phyloP scores from a whole-genome alignment of 2,329 filamentous ascomycete genomes.

The Penicillium sp. region DNA sequence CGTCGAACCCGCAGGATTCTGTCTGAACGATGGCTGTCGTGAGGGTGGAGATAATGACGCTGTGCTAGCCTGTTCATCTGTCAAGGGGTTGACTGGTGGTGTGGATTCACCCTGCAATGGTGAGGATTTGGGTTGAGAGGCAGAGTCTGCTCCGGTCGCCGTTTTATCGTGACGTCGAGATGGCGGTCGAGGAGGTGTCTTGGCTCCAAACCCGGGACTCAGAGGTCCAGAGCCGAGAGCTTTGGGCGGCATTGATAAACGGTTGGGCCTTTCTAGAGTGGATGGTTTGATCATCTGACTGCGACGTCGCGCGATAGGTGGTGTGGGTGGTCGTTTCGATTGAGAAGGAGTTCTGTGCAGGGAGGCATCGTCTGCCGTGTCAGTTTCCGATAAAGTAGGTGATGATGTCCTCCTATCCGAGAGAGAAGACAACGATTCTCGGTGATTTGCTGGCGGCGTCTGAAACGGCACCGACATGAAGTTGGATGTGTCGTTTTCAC shows the following conservation, averaged over 20 bases:
- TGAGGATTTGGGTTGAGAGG: conserved; percentile 11
- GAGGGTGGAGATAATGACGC: conserved; percentile 19
- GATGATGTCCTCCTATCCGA: conserved; percentile 44
- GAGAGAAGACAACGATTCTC: conserved; percentile 60
- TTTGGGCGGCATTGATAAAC: conserved; percentile 40
- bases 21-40: conserved; percentile 25
- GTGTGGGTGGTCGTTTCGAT: conserved; percentile 44
- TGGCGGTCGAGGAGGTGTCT: conserved; percentile 53
- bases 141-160: conserved; percentile 14
- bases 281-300: conserved; percentile 40
- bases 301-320: conserved; percentile 47
- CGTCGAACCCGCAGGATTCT: conserved; percentile 23
- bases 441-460: conserved; percentile 7
- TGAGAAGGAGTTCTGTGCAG: conserved; percentile 31
- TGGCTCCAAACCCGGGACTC: conserved; percentile 25
- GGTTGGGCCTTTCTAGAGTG: conserved; percentile 28
- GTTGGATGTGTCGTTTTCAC: background rate
- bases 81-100: background rate
- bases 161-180: conserved; percentile 41
- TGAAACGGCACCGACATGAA: background rate
- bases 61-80: conserved; percentile 17
- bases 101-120: conserved; percentile 7
- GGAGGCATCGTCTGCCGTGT: conserved; percentile 11
- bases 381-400: conserved; percentile 16
- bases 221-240: conserved; percentile 38